phyloP scores from a whole-genome alignment of 208 protist genomes.

The Lotmaria passim region DNA sequence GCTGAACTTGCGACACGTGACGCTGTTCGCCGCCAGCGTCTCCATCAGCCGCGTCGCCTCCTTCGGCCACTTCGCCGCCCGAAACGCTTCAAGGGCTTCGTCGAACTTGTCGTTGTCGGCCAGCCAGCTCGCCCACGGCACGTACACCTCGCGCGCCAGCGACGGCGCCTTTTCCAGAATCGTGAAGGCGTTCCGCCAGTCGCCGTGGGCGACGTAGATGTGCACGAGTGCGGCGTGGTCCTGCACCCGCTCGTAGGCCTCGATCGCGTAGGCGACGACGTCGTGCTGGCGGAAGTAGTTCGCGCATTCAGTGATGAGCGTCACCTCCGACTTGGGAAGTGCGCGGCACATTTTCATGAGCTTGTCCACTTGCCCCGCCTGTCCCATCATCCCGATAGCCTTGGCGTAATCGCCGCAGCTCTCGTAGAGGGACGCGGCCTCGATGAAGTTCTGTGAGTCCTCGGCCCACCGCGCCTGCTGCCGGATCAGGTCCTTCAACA shows the following conservation, averaged over 20 bases:
- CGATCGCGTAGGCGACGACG: conserved; percentile 81
- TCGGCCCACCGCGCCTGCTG: conserved; percentile 93
- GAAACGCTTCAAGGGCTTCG: conserved; percentile 94
- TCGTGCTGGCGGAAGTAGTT: conserved; percentile 86
- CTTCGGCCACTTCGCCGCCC: conserved; percentile 86
- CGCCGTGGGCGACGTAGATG: conserved; percentile 85
- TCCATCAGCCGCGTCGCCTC: conserved; percentile 93
- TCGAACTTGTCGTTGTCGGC: conserved; percentile 95
- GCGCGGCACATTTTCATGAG: conserved; percentile 87
- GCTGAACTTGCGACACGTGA: conserved; percentile 89
- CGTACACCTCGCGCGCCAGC: conserved; percentile 92
- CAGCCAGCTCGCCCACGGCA: conserved; percentile 97
- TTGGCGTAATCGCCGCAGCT: conserved; percentile 85
- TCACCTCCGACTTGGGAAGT: conserved; percentile 85
- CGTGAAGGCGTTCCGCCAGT: conserved; percentile 93
- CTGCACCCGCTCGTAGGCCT: conserved; percentile 91
- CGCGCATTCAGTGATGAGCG: conserved; percentile 84
- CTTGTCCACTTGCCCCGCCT: conserved; percentile 82
- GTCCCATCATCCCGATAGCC: conserved; percentile 90
- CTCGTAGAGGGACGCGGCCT: conserved; percentile 90
- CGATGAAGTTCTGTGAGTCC: conserved; percentile 90
- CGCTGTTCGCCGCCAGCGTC: conserved; percentile 92
- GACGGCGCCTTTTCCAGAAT: conserved; percentile 84
- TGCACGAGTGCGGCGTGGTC: conserved; percentile 88
- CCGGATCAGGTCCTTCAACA: conserved; percentile 90